These are phyloP conservation scores for Coemansia sp. DNA, from an alignment of 192 early-diverging fungal genomes.

Conservation along the genomic window DNA sequence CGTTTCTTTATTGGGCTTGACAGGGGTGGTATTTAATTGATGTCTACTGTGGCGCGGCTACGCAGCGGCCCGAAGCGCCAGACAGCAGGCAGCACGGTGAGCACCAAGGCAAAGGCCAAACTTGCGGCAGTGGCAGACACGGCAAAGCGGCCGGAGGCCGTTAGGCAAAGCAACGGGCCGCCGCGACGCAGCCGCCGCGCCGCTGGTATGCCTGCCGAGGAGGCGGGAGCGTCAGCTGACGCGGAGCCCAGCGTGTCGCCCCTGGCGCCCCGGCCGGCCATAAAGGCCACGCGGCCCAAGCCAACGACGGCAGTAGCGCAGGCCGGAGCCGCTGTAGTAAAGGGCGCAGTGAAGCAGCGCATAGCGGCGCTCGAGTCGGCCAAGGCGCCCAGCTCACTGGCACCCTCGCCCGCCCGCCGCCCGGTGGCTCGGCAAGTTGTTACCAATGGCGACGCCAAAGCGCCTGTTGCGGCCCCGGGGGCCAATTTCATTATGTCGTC, in stretches of 20 bases:
- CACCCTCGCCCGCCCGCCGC: background rate
- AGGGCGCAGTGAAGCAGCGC: constrained; percentile 1
- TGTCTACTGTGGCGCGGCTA: constrained; percentile 43
- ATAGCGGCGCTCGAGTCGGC: background rate
- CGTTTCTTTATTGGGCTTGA: background rate
- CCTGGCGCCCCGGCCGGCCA: background rate
- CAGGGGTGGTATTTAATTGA: background rate
- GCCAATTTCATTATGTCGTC: constrained; percentile 51
- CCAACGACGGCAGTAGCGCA: constrained; percentile 2
- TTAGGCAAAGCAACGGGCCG: constrained; percentile 1
- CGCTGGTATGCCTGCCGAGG: constrained; percentile 13
- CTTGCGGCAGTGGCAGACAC: background rate
- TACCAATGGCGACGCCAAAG: background rate
- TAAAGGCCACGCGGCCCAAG: background rate
- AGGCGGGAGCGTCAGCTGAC: constrained; percentile 7
- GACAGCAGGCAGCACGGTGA: background rate
- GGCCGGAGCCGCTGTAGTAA: background rate
- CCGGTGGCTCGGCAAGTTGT: no score
- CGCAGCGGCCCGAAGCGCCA: constrained; percentile 30
- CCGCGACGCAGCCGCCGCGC: constrained; percentile 6
- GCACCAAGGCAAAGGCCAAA: constrained; percentile 10
- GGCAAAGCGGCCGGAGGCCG: background rate
- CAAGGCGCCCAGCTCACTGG: background rate
- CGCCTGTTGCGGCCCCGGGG: background rate
- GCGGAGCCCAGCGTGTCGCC: background rate